Conservation (phyloP, 179 eudicot genomes). For the Silene vulgaris region DNA sequence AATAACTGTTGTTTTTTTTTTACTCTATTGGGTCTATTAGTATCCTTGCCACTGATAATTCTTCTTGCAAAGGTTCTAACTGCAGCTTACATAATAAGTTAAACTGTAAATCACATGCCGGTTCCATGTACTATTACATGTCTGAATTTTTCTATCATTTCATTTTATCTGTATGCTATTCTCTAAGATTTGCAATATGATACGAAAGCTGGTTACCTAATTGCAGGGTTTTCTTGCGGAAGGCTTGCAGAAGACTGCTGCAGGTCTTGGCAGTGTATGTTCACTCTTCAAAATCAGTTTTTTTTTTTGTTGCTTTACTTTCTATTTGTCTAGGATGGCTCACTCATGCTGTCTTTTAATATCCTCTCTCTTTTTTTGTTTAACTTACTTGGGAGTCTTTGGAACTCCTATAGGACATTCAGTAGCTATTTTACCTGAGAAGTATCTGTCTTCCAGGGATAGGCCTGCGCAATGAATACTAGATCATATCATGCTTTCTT, state of each 20-base stretch:
- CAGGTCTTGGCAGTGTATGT: slow-evolving; percentile 98
- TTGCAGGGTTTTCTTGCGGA: slow-evolving; percentile 92
- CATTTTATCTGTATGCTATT: background rate
- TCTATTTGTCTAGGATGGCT: background rate
- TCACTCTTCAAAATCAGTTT: slow-evolving; percentile 1
- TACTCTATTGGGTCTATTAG: too few relatives aligned
- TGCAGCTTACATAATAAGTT: background rate
- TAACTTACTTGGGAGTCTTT: too few relatives aligned
- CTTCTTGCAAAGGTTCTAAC: too few relatives aligned
- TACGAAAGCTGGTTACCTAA: slow-evolving; percentile 13
- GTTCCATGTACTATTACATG: slow-evolving; percentile 5
- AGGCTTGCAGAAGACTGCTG: slow-evolving; percentile 87
- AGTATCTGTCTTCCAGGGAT: background rate
- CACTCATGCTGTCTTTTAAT: background rate
- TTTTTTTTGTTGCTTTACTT: slow-evolving; percentile 1
- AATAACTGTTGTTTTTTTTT: too few relatives aligned
- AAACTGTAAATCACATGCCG: background rate
- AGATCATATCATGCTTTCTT: too few relatives aligned
- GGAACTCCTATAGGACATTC: too few relatives aligned
- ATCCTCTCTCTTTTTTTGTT: too few relatives aligned
- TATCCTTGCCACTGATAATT: too few relatives aligned
- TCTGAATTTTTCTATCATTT: background rate
- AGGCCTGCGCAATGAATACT: background rate
- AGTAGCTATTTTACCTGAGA: too few relatives aligned
- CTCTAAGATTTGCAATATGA: slow-evolving; percentile 13